These are phyloP conservation scores for Phytopythium ostracodes DNA, from an alignment of 352 stramenopile species.

Conservation along the genomic window DNA sequence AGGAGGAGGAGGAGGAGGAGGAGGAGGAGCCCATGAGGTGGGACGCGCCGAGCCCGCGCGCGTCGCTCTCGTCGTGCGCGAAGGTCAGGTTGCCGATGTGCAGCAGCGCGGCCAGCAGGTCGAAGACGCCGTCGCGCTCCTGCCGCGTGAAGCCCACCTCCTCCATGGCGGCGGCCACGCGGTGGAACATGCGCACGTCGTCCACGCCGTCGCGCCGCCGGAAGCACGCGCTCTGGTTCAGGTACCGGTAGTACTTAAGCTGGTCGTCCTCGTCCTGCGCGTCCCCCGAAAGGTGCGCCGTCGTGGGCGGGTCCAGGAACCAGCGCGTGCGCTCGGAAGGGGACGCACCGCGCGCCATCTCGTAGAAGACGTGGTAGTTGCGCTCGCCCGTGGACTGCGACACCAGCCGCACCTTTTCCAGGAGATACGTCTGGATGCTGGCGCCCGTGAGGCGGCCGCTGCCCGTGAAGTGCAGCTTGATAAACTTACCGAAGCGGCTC, in stretches of 20 bases:
- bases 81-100: conserved; percentile 89
- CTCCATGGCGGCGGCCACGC: conserved; percentile 66
- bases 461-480: conserved; percentile 87
- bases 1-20: too few relatives aligned
- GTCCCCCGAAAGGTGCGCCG: conserved; percentile 15
- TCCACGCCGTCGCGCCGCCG: conserved; percentile 65
- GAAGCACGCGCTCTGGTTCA: conserved; percentile 73
- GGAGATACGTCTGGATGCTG: conserved; percentile 91
- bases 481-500: conserved; percentile 92
- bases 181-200: conserved; percentile 68
- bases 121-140: conserved; percentile 78
- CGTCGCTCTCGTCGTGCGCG: conserved; percentile 68
- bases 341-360: conserved; percentile 43
- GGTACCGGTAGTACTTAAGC: conserved; percentile 43
- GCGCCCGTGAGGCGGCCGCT: conserved; percentile 70
- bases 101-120: conserved; percentile 80
- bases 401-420: conserved; percentile 92
- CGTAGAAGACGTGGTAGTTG: conserved; percentile 90
- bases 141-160: conserved; percentile 61
- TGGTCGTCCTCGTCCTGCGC: conserved; percentile 8
- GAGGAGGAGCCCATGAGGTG: conserved; percentile 18
- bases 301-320: conserved; percentile 50
- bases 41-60: conserved; percentile 34
- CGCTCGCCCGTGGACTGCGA: conserved; percentile 85
- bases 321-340: conserved; percentile 47